Conservation (phyloP, 2,329 filamentous ascomycete species). For the Zarea fungicola region DNA sequence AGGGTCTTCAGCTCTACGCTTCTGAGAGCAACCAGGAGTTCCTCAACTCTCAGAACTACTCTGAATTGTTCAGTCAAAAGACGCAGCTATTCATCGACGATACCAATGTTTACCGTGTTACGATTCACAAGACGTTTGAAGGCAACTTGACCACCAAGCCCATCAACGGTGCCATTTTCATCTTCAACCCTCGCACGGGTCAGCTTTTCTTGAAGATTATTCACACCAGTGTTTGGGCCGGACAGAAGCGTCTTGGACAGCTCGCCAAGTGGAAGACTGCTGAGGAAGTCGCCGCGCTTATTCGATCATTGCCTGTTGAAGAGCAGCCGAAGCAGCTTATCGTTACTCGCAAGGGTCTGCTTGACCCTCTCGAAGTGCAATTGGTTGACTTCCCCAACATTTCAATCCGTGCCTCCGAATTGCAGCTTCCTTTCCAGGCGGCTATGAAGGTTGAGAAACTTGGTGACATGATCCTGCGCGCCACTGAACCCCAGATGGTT, state of each 20-base stretch:
- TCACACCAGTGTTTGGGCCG: conserved; percentile 98
- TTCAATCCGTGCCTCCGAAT: conserved; percentile 91
- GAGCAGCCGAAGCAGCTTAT: conserved; percentile 99
- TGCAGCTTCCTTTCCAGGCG: conserved; percentile 97
- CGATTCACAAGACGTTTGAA: conserved; percentile 99
- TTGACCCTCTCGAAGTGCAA: conserved; percentile 96
- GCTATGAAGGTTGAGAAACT: conserved; percentile 99
- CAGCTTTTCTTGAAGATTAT: conserved; percentile 99
- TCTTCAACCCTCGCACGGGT: conserved; percentile 98
- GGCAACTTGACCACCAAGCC: conserved; percentile 98
- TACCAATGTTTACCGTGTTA: conserved; percentile 98
- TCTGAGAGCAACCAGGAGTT: conserved; percentile 99
- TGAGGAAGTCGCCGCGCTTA: conserved; percentile 97
- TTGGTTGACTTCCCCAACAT: conserved; percentile 98
- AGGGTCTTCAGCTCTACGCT: conserved; percentile 95
- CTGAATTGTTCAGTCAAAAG: conserved; percentile 97
- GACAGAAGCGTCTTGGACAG: conserved; percentile 97
- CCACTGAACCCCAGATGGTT: conserved; percentile 99
- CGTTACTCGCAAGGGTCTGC: conserved; percentile 91
- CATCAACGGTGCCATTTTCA: conserved; percentile 99
- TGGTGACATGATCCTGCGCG: conserved; percentile 96
- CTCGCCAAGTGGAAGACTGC: conserved; percentile 99
- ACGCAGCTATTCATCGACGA: conserved; percentile 99
- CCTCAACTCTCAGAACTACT: conserved; percentile 98
- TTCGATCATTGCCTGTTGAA: conserved; percentile 90